Evolutionary conservation across 257 asterid genomes (phyloP), one percentile per base, ranked within the genome.

Genomic region (Gentiana macrophylla): DNA sequence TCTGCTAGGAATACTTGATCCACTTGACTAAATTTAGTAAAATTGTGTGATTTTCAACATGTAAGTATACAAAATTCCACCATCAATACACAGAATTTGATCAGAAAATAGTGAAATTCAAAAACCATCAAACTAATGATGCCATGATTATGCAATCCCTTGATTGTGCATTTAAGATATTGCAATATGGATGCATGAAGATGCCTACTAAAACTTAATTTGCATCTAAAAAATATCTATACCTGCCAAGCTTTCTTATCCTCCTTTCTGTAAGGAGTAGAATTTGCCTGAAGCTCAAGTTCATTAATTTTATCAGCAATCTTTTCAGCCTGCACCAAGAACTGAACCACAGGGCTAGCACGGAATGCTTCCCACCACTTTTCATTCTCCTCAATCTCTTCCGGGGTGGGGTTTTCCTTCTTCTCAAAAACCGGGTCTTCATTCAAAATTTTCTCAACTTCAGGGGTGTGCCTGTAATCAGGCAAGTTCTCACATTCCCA

Each of bases 401-500:
- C 93, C n/a, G 24, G 66, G 48, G 79, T 81, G 50, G 86, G 85
- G 61, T 80, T 83, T 37, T 92, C 98, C 74, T 81, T 88, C 74
- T 79, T 85, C 47, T 87, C 94, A 32, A 50, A 52, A 71, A 77
- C 0, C 35, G 94, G 84, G 76, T 85, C 84, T 35, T 88, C 94
- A 60, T 79, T 78, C 34, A 92, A 62, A 50, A 88, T 62, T 62
- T 37, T 72, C 65, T 92, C 94, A 0, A 92, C 94, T 75, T 83
- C 90, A 2, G 98, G 94, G 12, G 80, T 34, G 58, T 85, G 80
- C 15, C 97, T 70, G 41, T 77, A 80, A 57, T 92, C 97, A 8
- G 97, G 98, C 54, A 67, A 61, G 62, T 86, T 91, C 64, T 91
- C 95, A 57, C 84, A 76, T 60, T 91, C 98, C 95, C 95, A 87